Conservation (phyloP, 495 filamentous ascomycete genomes). For the Penicillium steckii region DNA sequence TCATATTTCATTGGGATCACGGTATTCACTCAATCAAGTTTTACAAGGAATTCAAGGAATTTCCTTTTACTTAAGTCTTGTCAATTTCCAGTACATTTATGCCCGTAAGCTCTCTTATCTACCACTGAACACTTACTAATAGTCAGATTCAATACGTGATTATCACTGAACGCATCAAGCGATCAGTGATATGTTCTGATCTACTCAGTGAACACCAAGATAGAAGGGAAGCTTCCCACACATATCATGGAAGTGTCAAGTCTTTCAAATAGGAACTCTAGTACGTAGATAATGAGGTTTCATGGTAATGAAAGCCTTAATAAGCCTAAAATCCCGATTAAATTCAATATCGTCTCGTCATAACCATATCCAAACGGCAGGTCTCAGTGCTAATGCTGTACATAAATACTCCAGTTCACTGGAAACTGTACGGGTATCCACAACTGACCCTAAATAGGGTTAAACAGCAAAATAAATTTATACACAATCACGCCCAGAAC, state of each 20-base stretch:
- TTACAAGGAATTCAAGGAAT: background rate
- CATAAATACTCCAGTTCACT: background rate
- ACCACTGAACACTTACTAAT: too few species aligned
- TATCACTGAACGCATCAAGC: too few species aligned
- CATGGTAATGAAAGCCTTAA: background rate
- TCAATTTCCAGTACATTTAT: too few species aligned
- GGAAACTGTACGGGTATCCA: background rate
- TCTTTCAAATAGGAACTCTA: too few species aligned
- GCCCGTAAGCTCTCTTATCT: too few species aligned
- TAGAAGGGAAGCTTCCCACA: too few species aligned
- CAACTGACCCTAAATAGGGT: background rate
- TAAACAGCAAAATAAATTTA: background rate
- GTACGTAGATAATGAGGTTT: too few species aligned
- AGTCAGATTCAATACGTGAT: too few species aligned
- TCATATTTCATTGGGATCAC: background rate
- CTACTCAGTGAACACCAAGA: too few species aligned
- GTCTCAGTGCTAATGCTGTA: background rate
- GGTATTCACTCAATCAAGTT: background rate
- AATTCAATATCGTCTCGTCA: slow-evolving; percentile 5
- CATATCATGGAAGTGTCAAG: too few species aligned
- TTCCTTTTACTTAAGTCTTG: background rate
- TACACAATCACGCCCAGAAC: background rate
- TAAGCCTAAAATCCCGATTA: background rate
- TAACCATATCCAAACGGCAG: background rate
- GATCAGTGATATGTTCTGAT: too few species aligned